These are phyloP conservation scores for Fusarium chlamydosporum DNA, from an alignment of 2,329 filamentous ascomycete species.

Conservation along the genomic window DNA sequence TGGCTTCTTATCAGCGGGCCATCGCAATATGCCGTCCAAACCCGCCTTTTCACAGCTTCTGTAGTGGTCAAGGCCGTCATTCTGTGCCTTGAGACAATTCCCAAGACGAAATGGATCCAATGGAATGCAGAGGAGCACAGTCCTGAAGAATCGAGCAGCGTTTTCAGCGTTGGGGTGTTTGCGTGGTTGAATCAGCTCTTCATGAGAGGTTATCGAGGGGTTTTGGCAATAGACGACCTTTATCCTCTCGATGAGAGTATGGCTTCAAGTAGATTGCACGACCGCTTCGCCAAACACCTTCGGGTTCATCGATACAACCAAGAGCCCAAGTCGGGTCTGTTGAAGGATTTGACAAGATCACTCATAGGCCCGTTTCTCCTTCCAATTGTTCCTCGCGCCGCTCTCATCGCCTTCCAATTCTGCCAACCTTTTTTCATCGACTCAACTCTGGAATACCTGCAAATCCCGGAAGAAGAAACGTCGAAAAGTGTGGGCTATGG, in stretches of 20 bases:
- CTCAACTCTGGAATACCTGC: constrained; percentile 55
- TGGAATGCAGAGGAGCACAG: constrained; percentile 58
- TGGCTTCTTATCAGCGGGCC: constrained; percentile 54
- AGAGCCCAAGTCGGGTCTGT: constrained; percentile 50
- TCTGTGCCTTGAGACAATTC: constrained; percentile 57
- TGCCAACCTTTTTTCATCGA: constrained; percentile 62
- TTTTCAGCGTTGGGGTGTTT: constrained; percentile 53
- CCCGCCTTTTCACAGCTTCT: constrained; percentile 55
- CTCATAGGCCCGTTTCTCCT: constrained; percentile 54
- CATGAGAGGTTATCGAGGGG: constrained; percentile 54
- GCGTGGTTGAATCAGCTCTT: constrained; percentile 57
- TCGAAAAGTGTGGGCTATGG: constrained; percentile 56
- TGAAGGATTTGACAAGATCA: constrained; percentile 50
- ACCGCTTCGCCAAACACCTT: constrained; percentile 36
- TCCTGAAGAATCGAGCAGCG: constrained; percentile 55
- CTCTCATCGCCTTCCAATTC: constrained; percentile 58
- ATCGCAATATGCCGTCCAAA: constrained; percentile 35
- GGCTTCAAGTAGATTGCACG: constrained; percentile 40
- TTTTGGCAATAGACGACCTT: constrained; percentile 54
- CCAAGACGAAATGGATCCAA: constrained; percentile 57
- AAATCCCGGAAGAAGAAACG: constrained; percentile 31
- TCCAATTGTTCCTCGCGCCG: constrained; percentile 56
- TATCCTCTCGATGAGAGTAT: constrained; percentile 55
- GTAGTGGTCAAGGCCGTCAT: constrained; percentile 55
- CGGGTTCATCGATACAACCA: constrained; percentile 47